Percentiles rank a stretch among this genome's conserved stretches.
phyloP scores from a whole-genome alignment of 225 moss, liverwort and hornwort genomes.

The Physcomitrium patens region DNA sequence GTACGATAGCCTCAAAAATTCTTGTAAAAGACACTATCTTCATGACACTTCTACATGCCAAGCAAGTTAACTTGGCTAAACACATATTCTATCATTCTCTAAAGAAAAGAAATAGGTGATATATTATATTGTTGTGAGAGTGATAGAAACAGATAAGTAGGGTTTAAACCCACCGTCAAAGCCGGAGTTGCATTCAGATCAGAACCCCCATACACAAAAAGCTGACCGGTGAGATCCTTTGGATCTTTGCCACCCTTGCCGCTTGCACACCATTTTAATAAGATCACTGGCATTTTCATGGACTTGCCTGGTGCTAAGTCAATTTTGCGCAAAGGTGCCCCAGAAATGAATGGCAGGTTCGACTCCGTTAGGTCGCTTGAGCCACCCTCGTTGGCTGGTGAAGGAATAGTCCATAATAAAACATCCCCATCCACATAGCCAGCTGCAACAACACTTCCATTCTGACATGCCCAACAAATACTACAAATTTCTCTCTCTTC shows the following conservation, averaged over 20 bases:
- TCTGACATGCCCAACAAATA: constrained; percentile 87
- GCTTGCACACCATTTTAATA: constrained; percentile 82
- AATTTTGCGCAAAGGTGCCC: constrained; percentile 59
- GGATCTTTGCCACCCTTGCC: constrained; percentile 58
- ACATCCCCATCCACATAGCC: constrained; percentile 95
- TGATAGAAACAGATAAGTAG: constrained; percentile 12
- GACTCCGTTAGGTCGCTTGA: constrained; percentile 61
- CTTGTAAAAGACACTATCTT: constrained; percentile 1
- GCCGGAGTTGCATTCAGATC: constrained; percentile 82
- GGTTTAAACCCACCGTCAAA: constrained; percentile 68
- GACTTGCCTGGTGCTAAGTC: constrained; percentile 79
- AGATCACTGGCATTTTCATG: constrained; percentile 88
- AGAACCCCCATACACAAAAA: constrained; percentile 91
- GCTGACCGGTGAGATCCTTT: constrained; percentile 69
- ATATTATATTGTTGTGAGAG: not conserved
- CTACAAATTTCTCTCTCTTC: constrained; percentile 92
- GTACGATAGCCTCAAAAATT: constrained; percentile 3
- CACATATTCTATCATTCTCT: constrained; percentile 14
- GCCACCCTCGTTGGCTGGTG: constrained; percentile 59
- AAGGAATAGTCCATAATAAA: constrained; percentile 83
- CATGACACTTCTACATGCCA: not conserved
- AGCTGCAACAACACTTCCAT: constrained; percentile 73
- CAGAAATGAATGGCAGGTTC: constrained; percentile 64
- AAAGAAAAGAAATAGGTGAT: constrained; percentile 2
- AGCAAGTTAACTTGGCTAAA: not conserved